Evolutionary conservation across 148 eudicot species (phyloP), one percentile per base, ranked within the genome.

Genomic region (Hydrangea macrophylla): DNA sequence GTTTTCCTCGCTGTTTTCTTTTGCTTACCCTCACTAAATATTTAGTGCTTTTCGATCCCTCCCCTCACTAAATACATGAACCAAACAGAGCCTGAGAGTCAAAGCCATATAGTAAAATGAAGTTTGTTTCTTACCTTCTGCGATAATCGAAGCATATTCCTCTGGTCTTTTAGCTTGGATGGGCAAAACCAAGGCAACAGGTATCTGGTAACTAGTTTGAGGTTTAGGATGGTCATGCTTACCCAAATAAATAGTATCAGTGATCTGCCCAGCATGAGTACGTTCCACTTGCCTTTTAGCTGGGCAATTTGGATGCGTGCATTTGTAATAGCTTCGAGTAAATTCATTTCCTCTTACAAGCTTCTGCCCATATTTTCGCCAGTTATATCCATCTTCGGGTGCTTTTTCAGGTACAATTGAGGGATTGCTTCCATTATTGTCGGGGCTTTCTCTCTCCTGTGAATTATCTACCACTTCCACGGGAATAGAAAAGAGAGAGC

Each of bases 341-440:
- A 77, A 88, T 69, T 82, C 86, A 75, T 88, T 90, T 75, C 97
- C 92, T 80, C 81, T 88, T 31, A 94, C 96, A 68, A 82, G 75
- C 70, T 94, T 94, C 66, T 94, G 99, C 65, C 99, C 99, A 79
- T 94, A 94, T 75, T 91, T 94, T 76, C 99, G 66, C 99, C 99
- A 94, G 75, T 85, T 91, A 74, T 86, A 94, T 62, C 99, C 99
- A 75, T 94, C 99, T 64, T 86, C 90, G 22, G 80, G 81, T 58
- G 87, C 85, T 74, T 87, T 90, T 69, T 85, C 92, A 50, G 80
- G 85, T 48, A 66, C 53, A 65, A 73, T 76, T 31, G 85, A 50
- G 26, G 82, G 42, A 35, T 64, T 78, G 30, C 71, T 75, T 67
- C 33, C 72, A 48, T 82, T 17, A 50, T 79, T 55, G 56, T 67